Evolutionary conservation across 1,284 basidiomycete species (phyloP).

Genomic region (Erythrobasidium hasegawianum): DNA sequence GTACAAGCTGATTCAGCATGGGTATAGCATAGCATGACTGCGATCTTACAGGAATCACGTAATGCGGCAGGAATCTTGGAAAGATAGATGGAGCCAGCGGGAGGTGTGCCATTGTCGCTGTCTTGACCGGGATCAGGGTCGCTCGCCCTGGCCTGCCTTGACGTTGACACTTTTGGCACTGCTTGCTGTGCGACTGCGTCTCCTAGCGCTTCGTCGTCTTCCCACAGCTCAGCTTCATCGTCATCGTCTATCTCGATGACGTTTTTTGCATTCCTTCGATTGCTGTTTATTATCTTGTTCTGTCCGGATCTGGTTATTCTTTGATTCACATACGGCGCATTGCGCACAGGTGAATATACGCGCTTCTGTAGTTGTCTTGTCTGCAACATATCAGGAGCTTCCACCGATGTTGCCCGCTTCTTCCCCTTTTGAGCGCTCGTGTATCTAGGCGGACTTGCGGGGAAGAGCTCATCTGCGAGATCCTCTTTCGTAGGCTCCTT

Average conservation of each 20-base stretch:
- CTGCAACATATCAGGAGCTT: too few relatives aligned
- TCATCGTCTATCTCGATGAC: constrained; percentile 17
- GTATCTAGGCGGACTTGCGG: too few relatives aligned
- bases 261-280: background rate
- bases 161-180: too few relatives aligned
- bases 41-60: constrained; percentile 15
- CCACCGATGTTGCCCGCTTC: too few relatives aligned
- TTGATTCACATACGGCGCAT: too few relatives aligned
- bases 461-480: too few relatives aligned
- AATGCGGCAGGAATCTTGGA: constrained; percentile 10
- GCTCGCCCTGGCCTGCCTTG: background rate
- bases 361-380: too few relatives aligned
- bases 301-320: too few relatives aligned
- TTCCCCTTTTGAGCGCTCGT: too few relatives aligned
- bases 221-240: constrained; percentile 1
- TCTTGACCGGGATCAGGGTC: background rate
- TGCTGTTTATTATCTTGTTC: background rate
- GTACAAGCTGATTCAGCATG: background rate
- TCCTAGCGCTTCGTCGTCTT: background rate
- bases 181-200: background rate
- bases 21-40: background rate
- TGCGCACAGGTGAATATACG: too few relatives aligned
- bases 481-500: too few relatives aligned
- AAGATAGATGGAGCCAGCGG: constrained; percentile 14
- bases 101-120: constrained; percentile 11